Conservation (phyloP, 257 asterid genomes). For the Plantago elongata region DNA sequence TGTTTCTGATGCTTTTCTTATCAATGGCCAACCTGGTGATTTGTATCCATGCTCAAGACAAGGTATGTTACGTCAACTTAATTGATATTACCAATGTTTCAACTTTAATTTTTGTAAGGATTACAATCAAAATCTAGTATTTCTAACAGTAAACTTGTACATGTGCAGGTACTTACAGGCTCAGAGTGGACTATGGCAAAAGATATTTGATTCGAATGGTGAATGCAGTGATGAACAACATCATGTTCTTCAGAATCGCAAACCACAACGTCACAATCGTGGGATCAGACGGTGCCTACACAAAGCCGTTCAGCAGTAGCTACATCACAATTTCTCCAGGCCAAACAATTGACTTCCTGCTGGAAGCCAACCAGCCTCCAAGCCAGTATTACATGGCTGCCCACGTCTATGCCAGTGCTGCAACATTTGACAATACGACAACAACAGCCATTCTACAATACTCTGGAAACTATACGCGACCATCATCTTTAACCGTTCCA, state of each 20-base stretch:
- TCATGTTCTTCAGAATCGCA: constrained; percentile 45
- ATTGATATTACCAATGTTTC: not conserved
- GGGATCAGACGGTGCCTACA: constrained; percentile 52
- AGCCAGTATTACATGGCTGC: constrained; percentile 57
- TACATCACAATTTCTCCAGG: constrained; percentile 55
- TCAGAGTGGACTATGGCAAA: constrained; percentile 44
- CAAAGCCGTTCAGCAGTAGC: constrained; percentile 36
- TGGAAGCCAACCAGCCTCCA: constrained; percentile 46
- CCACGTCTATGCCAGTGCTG: constrained; percentile 29
- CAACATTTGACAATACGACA: constrained; percentile 35
- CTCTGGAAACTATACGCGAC: constrained; percentile 25
- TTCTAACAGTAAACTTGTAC: too few species aligned
- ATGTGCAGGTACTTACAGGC: constrained; percentile 40
- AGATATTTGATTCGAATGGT: constrained; percentile 46
- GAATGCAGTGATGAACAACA: constrained; percentile 52
- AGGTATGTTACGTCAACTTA: constrained; percentile 21
- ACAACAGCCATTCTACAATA: constrained; percentile 50
- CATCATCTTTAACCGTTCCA: constrained; percentile 30
- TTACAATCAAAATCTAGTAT: too few species aligned
- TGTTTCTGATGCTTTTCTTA: constrained; percentile 34
- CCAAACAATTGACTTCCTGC: constrained; percentile 48
- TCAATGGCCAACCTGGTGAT: constrained; percentile 55
- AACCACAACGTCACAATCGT: constrained; percentile 44
- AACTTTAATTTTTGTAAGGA: not conserved
- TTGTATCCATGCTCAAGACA: constrained; percentile 33